A percentile compares a stretch with the other conserved stretches of the same genome.
Evolutionary conservation across 257 asterid species (phyloP).

Genomic region (Nicotiana undulata): DNA sequence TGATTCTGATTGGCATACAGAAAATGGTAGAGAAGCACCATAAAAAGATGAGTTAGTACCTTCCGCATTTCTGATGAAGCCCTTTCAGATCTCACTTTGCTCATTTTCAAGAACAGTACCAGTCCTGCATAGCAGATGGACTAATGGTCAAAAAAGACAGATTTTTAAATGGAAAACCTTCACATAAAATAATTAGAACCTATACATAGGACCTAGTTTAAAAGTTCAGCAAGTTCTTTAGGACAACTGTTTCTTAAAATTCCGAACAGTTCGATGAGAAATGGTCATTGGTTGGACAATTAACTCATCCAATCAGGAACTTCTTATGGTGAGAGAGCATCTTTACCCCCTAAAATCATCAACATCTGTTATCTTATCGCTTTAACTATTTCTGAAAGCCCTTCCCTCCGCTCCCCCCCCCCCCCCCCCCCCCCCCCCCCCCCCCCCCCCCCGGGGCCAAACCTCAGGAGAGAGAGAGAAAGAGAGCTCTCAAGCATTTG

Average conservation of each 20-base stretch:
- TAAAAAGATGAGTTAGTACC: conserved; percentile 31
- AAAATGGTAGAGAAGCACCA: conserved; percentile 3
- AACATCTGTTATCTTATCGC: not conserved
- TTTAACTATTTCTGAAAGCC: not conserved
- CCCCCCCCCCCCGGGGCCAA: too few relatives aligned
- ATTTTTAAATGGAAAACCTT: not conserved
- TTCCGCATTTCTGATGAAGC: conserved; percentile 80
- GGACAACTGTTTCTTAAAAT: not conserved
- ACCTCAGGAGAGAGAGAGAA: too few relatives aligned
- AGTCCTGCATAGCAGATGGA: conserved; percentile 44
- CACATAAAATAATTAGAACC: not conserved
- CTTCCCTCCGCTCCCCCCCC: not conserved
- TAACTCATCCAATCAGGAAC: not conserved
- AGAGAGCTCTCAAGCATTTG: not conserved
- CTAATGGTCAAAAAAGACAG: not conserved
- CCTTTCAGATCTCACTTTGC: conserved; percentile 85
- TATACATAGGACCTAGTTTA: not conserved
- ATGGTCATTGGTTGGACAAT: not conserved
- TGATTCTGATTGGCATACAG: not conserved
- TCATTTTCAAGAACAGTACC: conserved; percentile 80
- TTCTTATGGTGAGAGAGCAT: not conserved
- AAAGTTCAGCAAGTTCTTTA: not conserved
- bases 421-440: too few relatives aligned
- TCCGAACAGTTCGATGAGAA: not conserved
- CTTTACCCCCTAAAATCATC: not conserved